Conservation (phyloP, 1,284 basidiomycete genomes). For the Butyriboletus appendiculatus region DNA sequence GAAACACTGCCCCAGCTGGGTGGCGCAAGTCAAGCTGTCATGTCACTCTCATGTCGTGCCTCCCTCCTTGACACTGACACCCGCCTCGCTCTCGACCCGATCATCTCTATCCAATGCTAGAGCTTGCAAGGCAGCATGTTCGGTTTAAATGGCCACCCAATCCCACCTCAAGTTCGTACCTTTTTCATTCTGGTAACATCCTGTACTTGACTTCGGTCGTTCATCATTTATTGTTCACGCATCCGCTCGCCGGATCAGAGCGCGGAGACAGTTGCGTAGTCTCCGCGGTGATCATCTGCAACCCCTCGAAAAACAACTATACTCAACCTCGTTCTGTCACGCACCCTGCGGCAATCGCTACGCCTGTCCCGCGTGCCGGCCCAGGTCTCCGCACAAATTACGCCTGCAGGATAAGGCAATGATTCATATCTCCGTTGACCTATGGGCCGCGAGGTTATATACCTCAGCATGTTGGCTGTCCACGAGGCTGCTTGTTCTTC, state of each 20-base stretch:
- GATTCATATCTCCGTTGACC: conserved; percentile 12
- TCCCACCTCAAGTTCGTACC: background rate
- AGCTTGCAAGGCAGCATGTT: background rate
- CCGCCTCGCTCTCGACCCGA: background rate
- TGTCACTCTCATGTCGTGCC: background rate
- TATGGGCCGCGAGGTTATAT: conserved; percentile 16
- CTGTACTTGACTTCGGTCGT: background rate
- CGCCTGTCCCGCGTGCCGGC: background rate
- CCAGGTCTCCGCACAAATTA: conserved; percentile 4
- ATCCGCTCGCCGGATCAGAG: background rate
- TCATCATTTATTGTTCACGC: background rate
- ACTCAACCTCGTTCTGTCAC: background rate
- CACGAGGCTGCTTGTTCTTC: background rate
- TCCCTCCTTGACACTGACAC: background rate
- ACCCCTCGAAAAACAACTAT: background rate
- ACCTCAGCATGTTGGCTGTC: background rate
- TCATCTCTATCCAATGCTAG: background rate
- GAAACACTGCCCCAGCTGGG: too few relatives aligned
- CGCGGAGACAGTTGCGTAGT: background rate
- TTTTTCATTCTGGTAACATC: background rate
- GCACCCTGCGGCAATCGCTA: background rate
- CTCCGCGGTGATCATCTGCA: background rate
- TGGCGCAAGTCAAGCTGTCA: background rate
- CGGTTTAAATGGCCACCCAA: background rate
- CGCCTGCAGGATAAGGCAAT: conserved; percentile 13